Conservation (phyloP, 2,329 filamentous ascomycete species). For the Helminthosporium solani region DNA sequence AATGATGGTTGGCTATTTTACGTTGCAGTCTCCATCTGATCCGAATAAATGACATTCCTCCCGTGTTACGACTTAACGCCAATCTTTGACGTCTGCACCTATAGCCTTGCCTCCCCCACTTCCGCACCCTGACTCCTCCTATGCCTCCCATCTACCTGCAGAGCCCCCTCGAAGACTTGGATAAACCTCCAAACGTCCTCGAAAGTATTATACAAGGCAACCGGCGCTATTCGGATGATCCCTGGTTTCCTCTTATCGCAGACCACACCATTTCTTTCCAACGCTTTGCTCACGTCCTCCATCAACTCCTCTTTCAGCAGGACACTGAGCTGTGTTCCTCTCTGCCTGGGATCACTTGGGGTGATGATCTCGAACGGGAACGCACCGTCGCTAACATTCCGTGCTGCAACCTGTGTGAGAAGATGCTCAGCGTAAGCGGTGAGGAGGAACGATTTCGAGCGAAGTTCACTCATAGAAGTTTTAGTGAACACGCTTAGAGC, state of each 20-base stretch:
- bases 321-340: conserved; percentile 80
- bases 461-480: conserved; percentile 66
- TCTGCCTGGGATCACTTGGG: conserved; percentile 63
- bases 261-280: conserved; percentile 70
- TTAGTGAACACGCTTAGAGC: conserved; percentile 72
- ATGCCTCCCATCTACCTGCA: conserved; percentile 3
- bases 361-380: conserved; percentile 60
- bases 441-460: conserved; percentile 69
- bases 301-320: conserved; percentile 67
- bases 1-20: too few relatives aligned
- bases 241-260: conserved; percentile 83
- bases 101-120: background rate
- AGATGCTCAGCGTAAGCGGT: conserved; percentile 63
- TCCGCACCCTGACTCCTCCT: background rate
- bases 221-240: conserved; percentile 80
- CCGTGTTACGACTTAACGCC: too few relatives aligned
- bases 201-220: conserved; percentile 80
- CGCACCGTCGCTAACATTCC: conserved; percentile 20
- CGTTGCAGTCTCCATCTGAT: too few relatives aligned
- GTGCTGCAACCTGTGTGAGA: conserved; percentile 21
- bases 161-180: conserved; percentile 51
- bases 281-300: conserved; percentile 62
- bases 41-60: too few relatives aligned
- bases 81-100: background rate
- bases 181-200: conserved; percentile 59